phyloP scores from a whole-genome alignment of 2,329 filamentous ascomycete genomes.

The Trichophyton schoenleinii region DNA sequence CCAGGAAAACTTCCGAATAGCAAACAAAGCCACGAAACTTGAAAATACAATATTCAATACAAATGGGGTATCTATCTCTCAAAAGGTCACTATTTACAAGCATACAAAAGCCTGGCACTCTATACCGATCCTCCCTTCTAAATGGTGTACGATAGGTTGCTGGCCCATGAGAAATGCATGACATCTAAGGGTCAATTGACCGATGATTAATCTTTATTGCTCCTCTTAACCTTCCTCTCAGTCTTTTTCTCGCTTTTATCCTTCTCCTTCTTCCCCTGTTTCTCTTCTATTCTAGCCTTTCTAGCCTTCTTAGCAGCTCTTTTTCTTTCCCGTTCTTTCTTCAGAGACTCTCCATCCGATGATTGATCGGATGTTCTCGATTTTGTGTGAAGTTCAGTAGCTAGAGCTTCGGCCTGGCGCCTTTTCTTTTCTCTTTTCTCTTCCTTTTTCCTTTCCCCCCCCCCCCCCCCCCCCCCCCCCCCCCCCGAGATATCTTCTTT shows the following conservation, averaged over 20 bases:
- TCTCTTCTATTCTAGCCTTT: constrained; percentile 5
- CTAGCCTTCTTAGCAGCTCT: constrained; percentile 21
- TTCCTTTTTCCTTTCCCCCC: constrained; percentile 10
- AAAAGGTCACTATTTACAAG: neutral
- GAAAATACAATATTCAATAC: neutral
- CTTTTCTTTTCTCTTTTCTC: constrained; percentile 12
- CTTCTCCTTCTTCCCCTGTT: constrained; percentile 2
- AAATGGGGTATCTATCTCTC: constrained; percentile 1
- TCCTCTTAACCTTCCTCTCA: constrained; percentile 15
- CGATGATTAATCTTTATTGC: constrained; percentile 28
- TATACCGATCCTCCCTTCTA: neutral
- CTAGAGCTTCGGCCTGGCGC: constrained; percentile 10
- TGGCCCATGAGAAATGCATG: too few species aligned
- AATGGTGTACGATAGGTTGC: too few species aligned
- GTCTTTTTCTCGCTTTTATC: neutral
- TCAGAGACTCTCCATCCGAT: neutral
- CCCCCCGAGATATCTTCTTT: constrained; percentile 9
- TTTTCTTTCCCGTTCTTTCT: constrained; percentile 14
- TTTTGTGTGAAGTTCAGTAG: neutral
- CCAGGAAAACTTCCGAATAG: constrained; percentile 56
- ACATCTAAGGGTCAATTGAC: neutral
- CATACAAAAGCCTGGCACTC: neutral
- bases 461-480: neutral
- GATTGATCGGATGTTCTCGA: constrained; percentile 6
- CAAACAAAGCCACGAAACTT: neutral